These are phyloP conservation scores for Breviolum minutum DNA, from an alignment of 73 alveolate species.

Conservation along the genomic window DNA sequence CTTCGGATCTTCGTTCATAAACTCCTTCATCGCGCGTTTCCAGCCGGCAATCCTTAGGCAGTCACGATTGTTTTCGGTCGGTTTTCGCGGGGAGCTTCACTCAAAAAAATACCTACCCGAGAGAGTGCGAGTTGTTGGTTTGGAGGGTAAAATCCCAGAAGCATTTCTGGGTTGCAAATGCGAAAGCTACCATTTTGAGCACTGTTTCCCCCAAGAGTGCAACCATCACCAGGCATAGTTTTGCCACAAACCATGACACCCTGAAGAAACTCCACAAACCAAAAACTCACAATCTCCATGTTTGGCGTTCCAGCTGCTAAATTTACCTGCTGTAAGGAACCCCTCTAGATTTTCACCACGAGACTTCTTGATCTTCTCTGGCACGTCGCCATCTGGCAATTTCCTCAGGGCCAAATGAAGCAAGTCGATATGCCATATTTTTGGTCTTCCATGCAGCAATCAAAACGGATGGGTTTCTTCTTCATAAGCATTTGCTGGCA, in stretches of 20 bases:
- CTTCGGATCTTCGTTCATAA: conserved; percentile 75
- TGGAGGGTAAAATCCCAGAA: no score
- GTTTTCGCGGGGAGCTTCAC: not conserved
- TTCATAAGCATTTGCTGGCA: no score
- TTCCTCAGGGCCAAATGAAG: not conserved
- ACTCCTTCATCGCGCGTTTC: conserved; percentile 91
- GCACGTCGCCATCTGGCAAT: conserved; percentile 87
- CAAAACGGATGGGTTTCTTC: no score
- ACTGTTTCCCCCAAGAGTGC: not conserved
- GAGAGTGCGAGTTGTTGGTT: no score
- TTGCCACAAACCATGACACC: not conserved
- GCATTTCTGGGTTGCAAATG: no score
- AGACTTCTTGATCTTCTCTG: conserved; percentile 74
- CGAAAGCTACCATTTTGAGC: not conserved
- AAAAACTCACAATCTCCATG: not conserved
- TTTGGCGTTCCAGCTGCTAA: not conserved
- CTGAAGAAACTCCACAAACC: not conserved
- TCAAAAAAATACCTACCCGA: no score
- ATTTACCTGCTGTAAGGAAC: not conserved
- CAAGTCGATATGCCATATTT: no score
- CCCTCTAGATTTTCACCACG: not conserved
- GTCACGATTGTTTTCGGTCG: not conserved
- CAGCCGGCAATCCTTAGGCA: conserved; percentile 56
- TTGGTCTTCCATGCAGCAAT: no score
- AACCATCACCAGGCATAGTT: not conserved